Evolutionary conservation across 2,329 filamentous ascomycete species (phyloP).

Genomic region (Arthrobotrys musiformis): DNA sequence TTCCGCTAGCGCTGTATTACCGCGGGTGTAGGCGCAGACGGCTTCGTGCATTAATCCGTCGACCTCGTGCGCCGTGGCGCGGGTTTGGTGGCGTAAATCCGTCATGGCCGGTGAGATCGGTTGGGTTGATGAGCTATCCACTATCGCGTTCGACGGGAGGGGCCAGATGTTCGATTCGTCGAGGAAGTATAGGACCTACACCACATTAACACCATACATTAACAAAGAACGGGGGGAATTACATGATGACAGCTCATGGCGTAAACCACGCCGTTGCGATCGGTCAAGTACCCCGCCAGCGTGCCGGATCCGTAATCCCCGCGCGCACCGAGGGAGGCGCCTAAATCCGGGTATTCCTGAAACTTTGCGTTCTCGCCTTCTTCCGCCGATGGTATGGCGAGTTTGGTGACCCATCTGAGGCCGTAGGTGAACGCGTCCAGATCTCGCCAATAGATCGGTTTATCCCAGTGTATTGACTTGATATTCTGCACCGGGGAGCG

Average conservation of each 20-base stretch:
- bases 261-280: slow-evolving; percentile 19
- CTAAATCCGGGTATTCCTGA: slow-evolving; percentile 26
- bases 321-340: slow-evolving; percentile 7
- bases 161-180: neutral
- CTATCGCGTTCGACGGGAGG: neutral
- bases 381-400: neutral
- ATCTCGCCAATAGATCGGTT: neutral
- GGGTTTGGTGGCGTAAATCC: slow-evolving; percentile 3
- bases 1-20: neutral
- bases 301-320: slow-evolving; percentile 25
- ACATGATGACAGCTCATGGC: slow-evolving; percentile 52
- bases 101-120: neutral
- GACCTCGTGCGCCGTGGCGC: slow-evolving; percentile 14
- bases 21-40: slow-evolving; percentile 5
- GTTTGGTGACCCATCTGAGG: slow-evolving; percentile 21
- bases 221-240: too few relatives aligned
- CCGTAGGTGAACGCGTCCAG: slow-evolving; percentile 29
- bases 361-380: slow-evolving; percentile 25
- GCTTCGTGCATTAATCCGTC: slow-evolving; percentile 45
- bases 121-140: neutral
- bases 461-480: neutral
- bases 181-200: slow-evolving; percentile 25
- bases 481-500: neutral
- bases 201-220: too few relatives aligned
- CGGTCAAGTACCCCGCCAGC: slow-evolving; percentile 31